These are phyloP conservation scores for Globisporangium iwayamae DNA, from an alignment of 352 stramenopile species.

Conservation along the genomic window DNA sequence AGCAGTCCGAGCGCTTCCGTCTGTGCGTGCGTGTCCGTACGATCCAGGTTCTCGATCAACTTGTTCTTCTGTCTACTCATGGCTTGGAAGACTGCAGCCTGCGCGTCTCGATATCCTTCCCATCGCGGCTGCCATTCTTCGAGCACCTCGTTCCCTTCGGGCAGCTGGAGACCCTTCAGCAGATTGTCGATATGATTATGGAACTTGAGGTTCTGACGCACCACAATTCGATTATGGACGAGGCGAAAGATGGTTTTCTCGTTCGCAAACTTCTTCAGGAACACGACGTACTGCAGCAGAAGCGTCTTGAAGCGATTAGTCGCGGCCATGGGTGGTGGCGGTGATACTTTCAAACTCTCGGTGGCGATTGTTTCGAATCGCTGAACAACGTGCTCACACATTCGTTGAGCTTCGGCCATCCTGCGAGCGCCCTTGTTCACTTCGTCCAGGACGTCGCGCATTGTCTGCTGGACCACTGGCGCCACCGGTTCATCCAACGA, in stretches of 20 bases:
- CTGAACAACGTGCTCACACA: no score
- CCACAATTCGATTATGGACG: not conserved
- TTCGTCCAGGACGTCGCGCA: no score
- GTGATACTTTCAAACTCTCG: no score
- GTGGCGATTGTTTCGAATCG: no score
- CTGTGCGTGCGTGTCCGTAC: not conserved
- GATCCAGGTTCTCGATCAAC: not conserved
- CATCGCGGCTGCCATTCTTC: not conserved
- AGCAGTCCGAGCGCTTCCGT: constrained; percentile 7
- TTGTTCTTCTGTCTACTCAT: not conserved
- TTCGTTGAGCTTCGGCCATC: no score
- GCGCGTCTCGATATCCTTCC: not conserved
- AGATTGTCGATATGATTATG: constrained; percentile 7
- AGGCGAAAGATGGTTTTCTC: not conserved
- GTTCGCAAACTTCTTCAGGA: not conserved
- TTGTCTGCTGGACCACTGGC: no score
- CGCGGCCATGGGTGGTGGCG: no score
- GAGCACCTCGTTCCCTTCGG: not conserved
- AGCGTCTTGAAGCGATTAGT: not conserved
- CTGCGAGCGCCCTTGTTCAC: no score
- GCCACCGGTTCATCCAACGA: no score
- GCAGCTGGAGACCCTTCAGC: not conserved
- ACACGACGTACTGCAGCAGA: not conserved
- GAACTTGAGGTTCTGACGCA: not conserved
- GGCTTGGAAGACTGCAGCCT: not conserved